These are phyloP conservation scores for Brassica hybrid DNA, from an alignment of 441 rosid genomes.

Conservation along the genomic window DNA sequence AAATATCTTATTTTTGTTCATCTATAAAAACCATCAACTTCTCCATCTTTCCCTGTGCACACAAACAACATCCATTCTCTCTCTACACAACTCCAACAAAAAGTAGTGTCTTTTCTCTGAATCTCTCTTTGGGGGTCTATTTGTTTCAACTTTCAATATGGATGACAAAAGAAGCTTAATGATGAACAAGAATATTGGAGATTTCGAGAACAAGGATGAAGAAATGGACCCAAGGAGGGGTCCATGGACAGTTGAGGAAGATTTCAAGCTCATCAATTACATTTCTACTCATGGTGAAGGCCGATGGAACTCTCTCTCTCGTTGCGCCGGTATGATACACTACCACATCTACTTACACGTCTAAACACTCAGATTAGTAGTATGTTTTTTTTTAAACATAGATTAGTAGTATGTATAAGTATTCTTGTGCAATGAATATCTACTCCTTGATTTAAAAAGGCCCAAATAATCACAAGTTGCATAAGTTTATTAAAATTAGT, in stretches of 20 bases:
- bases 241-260: slow-evolving; percentile 75
- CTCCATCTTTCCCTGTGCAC: slow-evolving; percentile 33
- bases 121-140: slow-evolving; percentile 40
- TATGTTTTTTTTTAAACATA: background rate
- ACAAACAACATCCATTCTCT: slow-evolving; percentile 47
- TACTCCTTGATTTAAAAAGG: slow-evolving; percentile 15
- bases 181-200: slow-evolving; percentile 31
- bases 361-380: background rate
- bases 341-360: slow-evolving; percentile 10
- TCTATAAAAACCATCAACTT: slow-evolving; percentile 37
- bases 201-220: slow-evolving; percentile 45
- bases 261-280: slow-evolving; percentile 63
- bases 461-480: slow-evolving; percentile 34
- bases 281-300: slow-evolving; percentile 65
- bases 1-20: slow-evolving; percentile 19
- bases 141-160: slow-evolving; percentile 37
- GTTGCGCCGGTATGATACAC: slow-evolving; percentile 54
- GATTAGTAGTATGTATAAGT: background rate
- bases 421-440: background rate
- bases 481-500: slow-evolving; percentile 12
- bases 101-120: slow-evolving; percentile 34
- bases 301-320: slow-evolving; percentile 67
- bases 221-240: slow-evolving; percentile 58
- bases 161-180: slow-evolving; percentile 48
- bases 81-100: slow-evolving; percentile 52